Conservation (phyloP, 352 stramenopile species). For the Phytophthora palmivora region DNA sequence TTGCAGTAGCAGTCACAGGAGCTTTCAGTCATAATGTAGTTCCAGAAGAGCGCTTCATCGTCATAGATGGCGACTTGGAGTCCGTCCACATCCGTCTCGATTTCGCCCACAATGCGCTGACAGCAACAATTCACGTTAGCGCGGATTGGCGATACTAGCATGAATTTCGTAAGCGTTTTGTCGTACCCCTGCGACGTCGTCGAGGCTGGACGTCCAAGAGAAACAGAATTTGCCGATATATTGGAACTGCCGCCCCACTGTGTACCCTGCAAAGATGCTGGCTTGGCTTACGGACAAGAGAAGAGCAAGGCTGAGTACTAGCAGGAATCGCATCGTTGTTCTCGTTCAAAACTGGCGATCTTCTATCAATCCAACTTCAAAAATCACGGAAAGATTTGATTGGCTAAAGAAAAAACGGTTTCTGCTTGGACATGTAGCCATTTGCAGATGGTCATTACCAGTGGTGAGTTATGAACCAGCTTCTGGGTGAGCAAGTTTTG, state of each 20-base stretch:
- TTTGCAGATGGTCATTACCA: background rate
- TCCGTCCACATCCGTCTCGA: slow-evolving; percentile 67
- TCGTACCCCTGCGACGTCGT: slow-evolving; percentile 63
- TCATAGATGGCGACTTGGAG: slow-evolving; percentile 84
- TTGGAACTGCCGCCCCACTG: slow-evolving; percentile 73
- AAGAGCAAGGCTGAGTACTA: slow-evolving; percentile 13
- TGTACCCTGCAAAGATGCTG: slow-evolving; percentile 66
- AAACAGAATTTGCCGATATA: slow-evolving; percentile 89
- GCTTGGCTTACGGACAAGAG: slow-evolving; percentile 19
- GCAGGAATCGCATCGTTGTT: slow-evolving; percentile 18
- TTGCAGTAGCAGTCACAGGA: slow-evolving; percentile 79
- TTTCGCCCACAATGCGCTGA: slow-evolving; percentile 63
- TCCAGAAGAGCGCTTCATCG: slow-evolving; percentile 81
- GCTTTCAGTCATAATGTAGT: slow-evolving; percentile 71
- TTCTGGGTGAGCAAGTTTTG: background rate
- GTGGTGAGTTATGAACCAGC: background rate
- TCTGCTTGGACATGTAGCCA: slow-evolving; percentile 15
- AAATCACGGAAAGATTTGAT: slow-evolving; percentile 9
- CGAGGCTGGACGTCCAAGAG: slow-evolving; percentile 61
- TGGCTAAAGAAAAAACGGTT: slow-evolving; percentile 11
- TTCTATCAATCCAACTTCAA: slow-evolving; percentile 36
- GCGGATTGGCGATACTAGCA: background rate
- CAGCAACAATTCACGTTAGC: slow-evolving; percentile 1
- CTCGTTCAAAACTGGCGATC: slow-evolving; percentile 16
- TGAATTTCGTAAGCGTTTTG: slow-evolving; percentile 1